phyloP scores from a whole-genome alignment of 371 early-diverging fungal genomes.

The Mucor indicus region DNA sequence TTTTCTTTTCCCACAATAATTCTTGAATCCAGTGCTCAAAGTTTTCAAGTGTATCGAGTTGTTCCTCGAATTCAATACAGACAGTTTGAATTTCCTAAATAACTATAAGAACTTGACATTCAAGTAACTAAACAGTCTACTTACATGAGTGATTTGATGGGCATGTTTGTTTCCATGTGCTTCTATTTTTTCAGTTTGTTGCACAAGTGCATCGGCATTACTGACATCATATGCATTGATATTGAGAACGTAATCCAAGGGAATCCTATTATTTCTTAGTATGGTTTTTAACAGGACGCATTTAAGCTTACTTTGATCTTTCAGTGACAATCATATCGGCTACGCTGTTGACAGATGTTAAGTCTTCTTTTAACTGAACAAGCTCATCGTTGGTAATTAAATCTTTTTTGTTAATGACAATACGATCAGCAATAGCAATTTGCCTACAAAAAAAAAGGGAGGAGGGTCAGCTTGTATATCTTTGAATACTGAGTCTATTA shows the following conservation, averaged over 20 bases:
- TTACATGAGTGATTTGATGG: slow-evolving; percentile 48
- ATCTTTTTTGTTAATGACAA: slow-evolving; percentile 94
- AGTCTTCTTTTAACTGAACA: slow-evolving; percentile 50
- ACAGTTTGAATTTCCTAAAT: slow-evolving; percentile 54
- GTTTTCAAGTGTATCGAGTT: slow-evolving; percentile 27
- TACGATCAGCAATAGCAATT: slow-evolving; percentile 93
- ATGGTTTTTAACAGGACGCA: not conserved
- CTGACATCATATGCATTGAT: slow-evolving; percentile 70
- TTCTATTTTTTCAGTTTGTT: slow-evolving; percentile 32
- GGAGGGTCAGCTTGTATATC: not conserved
- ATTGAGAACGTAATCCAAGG: slow-evolving; percentile 72
- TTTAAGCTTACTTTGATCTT: slow-evolving; percentile 47
- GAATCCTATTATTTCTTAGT: slow-evolving; percentile 52
- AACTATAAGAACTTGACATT: not conserved
- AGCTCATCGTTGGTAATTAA: slow-evolving; percentile 52
- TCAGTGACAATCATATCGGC: slow-evolving; percentile 58
- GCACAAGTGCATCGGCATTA: slow-evolving; percentile 29
- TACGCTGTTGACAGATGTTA: slow-evolving; percentile 57
- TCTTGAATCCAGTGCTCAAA: slow-evolving; percentile 89
- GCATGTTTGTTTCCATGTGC: slow-evolving; percentile 28
- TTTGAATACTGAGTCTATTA: slow-evolving; percentile 11
- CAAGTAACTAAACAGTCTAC: not conserved
- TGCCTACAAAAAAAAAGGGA: slow-evolving; percentile 56
- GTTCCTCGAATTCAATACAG: slow-evolving; percentile 42
- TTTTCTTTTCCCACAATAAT: slow-evolving; percentile 82